A percentile compares a stretch with the other conserved stretches of the same genome.
These are phyloP conservation scores for Penicillium diatomitis DNA, from an alignment of 495 filamentous ascomycete genomes.

Conservation along the genomic window DNA sequence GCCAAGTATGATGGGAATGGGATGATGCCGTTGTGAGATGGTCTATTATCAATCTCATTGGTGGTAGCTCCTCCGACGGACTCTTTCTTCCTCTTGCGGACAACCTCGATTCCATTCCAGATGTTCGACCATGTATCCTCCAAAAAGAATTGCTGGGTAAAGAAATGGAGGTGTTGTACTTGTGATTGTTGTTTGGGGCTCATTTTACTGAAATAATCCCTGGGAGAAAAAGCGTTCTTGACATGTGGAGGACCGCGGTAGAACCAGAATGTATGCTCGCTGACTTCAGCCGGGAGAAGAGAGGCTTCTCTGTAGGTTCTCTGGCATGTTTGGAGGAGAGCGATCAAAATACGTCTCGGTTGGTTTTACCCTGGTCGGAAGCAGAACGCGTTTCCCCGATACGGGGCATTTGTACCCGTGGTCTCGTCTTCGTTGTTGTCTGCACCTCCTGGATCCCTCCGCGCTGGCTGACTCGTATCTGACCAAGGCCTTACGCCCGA, in stretches of 20 bases:
- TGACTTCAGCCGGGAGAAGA: slow-evolving; percentile 9
- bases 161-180: background rate
- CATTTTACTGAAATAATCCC: background rate
- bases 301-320: slow-evolving; percentile 12
- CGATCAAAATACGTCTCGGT: slow-evolving; percentile 8
- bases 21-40: too few species aligned
- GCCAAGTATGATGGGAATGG: too few species aligned
- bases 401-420: background rate
- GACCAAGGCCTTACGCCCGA: too few species aligned
- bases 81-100: background rate
- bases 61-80: too few species aligned
- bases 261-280: slow-evolving; percentile 9
- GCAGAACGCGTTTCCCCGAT: slow-evolving; percentile 8
- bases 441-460: background rate
- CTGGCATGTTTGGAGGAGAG: slow-evolving; percentile 14
- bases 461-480: background rate
- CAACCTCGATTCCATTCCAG: background rate
- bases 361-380: slow-evolving; percentile 13
- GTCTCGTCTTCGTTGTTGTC: background rate
- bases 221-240: background rate
- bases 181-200: background rate
- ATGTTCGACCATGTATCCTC: background rate
- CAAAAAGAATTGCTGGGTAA: background rate
- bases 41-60: too few species aligned
- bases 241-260: background rate